Evolutionary conservation across 805 yeast genomes (phyloP), one percentile per base, ranked within the genome.

Genomic region (Ogataea parapolymorpha): DNA sequence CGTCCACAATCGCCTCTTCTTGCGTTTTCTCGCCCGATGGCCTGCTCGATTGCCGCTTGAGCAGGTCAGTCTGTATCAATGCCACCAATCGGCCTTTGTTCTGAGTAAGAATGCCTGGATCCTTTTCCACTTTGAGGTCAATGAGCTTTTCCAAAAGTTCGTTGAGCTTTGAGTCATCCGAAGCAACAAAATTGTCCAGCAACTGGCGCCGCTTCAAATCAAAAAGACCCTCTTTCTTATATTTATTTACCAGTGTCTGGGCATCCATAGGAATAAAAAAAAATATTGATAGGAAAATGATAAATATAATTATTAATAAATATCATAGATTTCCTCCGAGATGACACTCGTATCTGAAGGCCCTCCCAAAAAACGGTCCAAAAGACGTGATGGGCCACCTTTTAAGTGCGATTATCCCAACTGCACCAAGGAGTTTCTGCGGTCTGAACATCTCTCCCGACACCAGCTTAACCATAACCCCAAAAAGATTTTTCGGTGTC

Each of bases 361-460:
- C 9, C 16, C 18, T 14, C 18, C 14, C n/a, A 27, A 38, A 53
- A 24, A 15, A 26, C 50, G 26, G 45, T 49, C 39, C 48, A 42
- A 40, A 25, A 39, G 30, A 20, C 39, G 46, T 8, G 31, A 28
- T 1, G 65, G 64, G 1, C 65, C 65, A 0, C 65, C 64, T 2
- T 61, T 48, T 23, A 29, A 32, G 3, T 77, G 81, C 51, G 71
- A 71, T 26, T 62, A 56, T 40, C 71, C 69, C 7, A 70, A 70
- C 26, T 81, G 87, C 51, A 67, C 63, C 27, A 81, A 80, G 53
- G 63, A 67, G 14, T 81, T 81, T 50, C 72, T 77, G 16, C 55
- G 87, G 36, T 72, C 80, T 2, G 87, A 81, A 52, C 87, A 81
- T 61, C 57, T 81, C 12, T 70, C 84, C 2, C 62, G 87, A 37